These are phyloP conservation scores for Rhinocladiella mackenziei DNA, from an alignment of 2,329 filamentous ascomycete species.

Conservation along the genomic window DNA sequence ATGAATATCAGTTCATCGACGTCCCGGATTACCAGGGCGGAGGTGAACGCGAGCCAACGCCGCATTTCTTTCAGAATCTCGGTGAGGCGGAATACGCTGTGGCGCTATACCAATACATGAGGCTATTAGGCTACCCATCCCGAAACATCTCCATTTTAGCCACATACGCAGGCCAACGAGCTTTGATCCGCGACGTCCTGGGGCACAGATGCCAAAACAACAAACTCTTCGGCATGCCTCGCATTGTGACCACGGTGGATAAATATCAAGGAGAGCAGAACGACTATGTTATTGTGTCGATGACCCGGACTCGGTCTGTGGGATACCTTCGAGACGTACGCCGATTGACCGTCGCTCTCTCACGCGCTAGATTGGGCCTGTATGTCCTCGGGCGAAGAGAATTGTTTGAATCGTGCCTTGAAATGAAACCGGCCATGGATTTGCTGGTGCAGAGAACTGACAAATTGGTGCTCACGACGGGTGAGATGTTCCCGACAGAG, in stretches of 20 bases:
- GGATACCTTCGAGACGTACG: slow-evolving; percentile 92
- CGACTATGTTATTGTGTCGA: slow-evolving; percentile 91
- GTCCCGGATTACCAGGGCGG: slow-evolving; percentile 87
- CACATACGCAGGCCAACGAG: slow-evolving; percentile 88
- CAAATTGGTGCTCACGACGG: slow-evolving; percentile 74
- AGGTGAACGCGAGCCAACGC: slow-evolving; percentile 83
- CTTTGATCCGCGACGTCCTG: slow-evolving; percentile 83
- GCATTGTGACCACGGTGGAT: slow-evolving; percentile 89
- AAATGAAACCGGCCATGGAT: slow-evolving; percentile 82
- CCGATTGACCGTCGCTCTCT: slow-evolving; percentile 89
- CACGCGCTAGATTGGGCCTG: slow-evolving; percentile 82
- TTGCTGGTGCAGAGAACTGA: slow-evolving; percentile 71
- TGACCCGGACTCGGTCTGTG: slow-evolving; percentile 81
- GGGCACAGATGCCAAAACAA: slow-evolving; percentile 77
- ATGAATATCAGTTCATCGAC: slow-evolving; percentile 95
- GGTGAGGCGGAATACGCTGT: slow-evolving; percentile 97
- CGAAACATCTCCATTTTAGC: slow-evolving; percentile 80
- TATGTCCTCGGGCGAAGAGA: slow-evolving; percentile 86
- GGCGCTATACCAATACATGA: slow-evolving; percentile 95
- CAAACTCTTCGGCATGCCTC: slow-evolving; percentile 80
- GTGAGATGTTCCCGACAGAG: slow-evolving; percentile 74
- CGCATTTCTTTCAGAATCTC: slow-evolving; percentile 93
- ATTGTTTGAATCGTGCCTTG: slow-evolving; percentile 83
- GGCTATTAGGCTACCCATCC: slow-evolving; percentile 85
- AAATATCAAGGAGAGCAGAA: slow-evolving; percentile 99